These are phyloP conservation scores for Halocafeteria seosinensis DNA, from an alignment of 108 stramenopile genomes.

Conservation along the genomic window DNA sequence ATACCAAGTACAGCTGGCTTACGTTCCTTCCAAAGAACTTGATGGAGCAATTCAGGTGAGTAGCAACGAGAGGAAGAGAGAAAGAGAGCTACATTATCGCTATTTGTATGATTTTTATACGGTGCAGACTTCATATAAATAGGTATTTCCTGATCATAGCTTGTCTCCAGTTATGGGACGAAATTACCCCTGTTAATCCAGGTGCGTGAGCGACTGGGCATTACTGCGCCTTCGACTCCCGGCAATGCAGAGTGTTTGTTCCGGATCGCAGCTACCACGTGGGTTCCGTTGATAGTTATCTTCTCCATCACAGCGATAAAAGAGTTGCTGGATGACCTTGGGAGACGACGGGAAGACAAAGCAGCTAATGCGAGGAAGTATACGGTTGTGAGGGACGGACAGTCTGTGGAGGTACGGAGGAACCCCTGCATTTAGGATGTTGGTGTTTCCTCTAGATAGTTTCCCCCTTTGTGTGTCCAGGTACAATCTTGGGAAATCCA, in stretches of 20 bases:
- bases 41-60: slow-evolving; percentile 3
- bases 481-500: slow-evolving; percentile 8
- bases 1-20: background rate
- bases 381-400: background rate
- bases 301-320: background rate
- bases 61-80: too few species aligned
- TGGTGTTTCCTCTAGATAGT: too few species aligned
- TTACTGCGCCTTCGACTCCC: too few species aligned
- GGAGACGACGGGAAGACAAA: background rate
- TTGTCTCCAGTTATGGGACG: background rate
- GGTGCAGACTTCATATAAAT: background rate
- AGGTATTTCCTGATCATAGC: background rate
- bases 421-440: too few species aligned
- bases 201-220: too few species aligned
- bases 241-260: too few species aligned
- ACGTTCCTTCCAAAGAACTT: background rate
- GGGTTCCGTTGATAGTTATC: background rate
- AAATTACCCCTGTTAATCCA: background rate
- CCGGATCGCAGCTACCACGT: background rate
- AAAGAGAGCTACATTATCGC: background rate
- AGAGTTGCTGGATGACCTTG: background rate
- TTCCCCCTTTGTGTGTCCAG: background rate
- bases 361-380: background rate
- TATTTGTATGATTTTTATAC: background rate
- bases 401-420: background rate